Evolutionary conservation across 1,139 yeast species (phyloP).

Genomic region (Taphrina pruni): DNA sequence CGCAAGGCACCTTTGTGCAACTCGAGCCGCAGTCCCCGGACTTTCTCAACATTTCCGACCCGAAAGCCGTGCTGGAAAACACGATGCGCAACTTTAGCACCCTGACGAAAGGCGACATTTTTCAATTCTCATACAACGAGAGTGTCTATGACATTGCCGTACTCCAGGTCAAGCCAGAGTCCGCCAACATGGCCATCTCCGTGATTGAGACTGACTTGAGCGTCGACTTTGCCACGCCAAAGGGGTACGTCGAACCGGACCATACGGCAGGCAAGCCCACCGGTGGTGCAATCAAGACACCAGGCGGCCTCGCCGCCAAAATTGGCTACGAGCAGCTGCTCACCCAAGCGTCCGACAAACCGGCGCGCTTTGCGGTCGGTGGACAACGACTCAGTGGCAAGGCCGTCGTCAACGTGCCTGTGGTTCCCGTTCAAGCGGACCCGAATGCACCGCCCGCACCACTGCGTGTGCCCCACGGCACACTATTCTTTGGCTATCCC

Average conservation of each 20-base stretch:
- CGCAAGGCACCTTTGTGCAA: conserved; percentile 85
- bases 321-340: conserved; percentile 43
- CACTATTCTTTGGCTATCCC: conserved; percentile 77
- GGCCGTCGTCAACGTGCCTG: conserved; percentile 48
- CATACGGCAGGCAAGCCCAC: conserved; percentile 42
- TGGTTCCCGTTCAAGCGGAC: conserved; percentile 38
- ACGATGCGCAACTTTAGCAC: conserved; percentile 89
- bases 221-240: conserved; percentile 98
- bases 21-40: conserved; percentile 95
- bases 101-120: conserved; percentile 79
- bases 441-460: conserved; percentile 55
- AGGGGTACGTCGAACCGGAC: conserved; percentile 89
- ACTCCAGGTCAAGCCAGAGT: conserved; percentile 84
- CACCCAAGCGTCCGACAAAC: conserved; percentile 43
- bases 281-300: conserved; percentile 51
- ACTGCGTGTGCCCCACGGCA: conserved; percentile 76
- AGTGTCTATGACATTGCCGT: conserved; percentile 80
- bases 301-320: conserved; percentile 40
- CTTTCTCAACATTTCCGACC: conserved; percentile 90
- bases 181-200: conserved; percentile 65
- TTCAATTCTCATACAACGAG: conserved; percentile 85
- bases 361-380: conserved; percentile 60
- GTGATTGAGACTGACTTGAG: conserved; percentile 96
- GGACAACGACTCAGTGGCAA: conserved; percentile 80
- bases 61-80: conserved; percentile 93